A percentile compares a stretch with the other conserved stretches of the same genome.
Evolutionary conservation across 129 eudicot genomes (phyloP).

Genomic region (Ambrosia trifida): DNA sequence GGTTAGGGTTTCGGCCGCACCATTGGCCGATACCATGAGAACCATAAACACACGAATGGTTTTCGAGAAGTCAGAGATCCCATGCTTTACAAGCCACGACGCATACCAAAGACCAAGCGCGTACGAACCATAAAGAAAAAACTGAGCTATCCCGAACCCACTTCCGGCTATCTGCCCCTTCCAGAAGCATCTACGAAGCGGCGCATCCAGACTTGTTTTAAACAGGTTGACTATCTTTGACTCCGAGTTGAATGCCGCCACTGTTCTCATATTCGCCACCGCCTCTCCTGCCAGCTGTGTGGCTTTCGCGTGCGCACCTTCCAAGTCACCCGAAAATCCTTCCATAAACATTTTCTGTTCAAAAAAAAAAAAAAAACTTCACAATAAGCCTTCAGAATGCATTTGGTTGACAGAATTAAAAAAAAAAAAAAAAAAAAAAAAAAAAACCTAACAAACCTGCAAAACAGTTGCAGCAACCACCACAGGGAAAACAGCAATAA

Average conservation of each 20-base stretch:
- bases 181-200: slow-evolving; percentile 86
- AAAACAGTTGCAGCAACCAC: slow-evolving; percentile 96
- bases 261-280: slow-evolving; percentile 82
- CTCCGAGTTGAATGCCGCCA: slow-evolving; percentile 96
- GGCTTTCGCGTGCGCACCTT: slow-evolving; percentile 92
- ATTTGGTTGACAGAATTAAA: neutral
- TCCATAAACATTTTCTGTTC: slow-evolving; percentile 93
- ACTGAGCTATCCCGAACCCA: slow-evolving; percentile 94
- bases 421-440: neutral
- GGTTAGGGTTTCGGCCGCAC: slow-evolving; percentile 95
- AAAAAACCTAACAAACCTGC: slow-evolving; percentile 53
- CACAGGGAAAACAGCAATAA: slow-evolving; percentile 87
- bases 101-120: slow-evolving; percentile 98
- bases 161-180: slow-evolving; percentile 97
- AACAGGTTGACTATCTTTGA: slow-evolving; percentile 69
- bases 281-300: slow-evolving; percentile 98
- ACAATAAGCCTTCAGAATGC: neutral
- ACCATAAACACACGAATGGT: slow-evolving; percentile 98
- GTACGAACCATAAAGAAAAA: slow-evolving; percentile 82
- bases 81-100: slow-evolving; percentile 95
- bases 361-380: slow-evolving; percentile 11
- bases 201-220: slow-evolving; percentile 60
- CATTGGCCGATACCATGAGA: slow-evolving; percentile 98
- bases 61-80: slow-evolving; percentile 92
- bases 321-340: slow-evolving; percentile 97